A percentile compares a stretch with the other conserved stretches of the same genome.
These are phyloP conservation scores for Colletotrichum sp. DNA, from an alignment of 2,329 filamentous ascomycete genomes.

Conservation along the genomic window DNA sequence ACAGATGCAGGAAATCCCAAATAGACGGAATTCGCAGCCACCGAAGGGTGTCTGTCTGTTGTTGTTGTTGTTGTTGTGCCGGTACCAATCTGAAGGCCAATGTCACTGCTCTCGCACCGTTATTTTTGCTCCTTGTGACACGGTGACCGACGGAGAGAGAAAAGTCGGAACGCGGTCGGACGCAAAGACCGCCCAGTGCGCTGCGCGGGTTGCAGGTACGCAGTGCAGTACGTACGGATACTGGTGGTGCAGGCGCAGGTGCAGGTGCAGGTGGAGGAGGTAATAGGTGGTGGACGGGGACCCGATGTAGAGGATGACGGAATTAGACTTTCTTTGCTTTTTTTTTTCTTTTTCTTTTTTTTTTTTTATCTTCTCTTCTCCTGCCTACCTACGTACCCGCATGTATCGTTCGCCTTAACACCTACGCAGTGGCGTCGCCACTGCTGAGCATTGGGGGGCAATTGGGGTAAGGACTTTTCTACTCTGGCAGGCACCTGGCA, in stretches of 20 bases:
- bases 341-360: not conserved
- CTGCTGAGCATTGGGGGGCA: not conserved
- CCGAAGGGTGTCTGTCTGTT: not conserved
- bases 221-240: not conserved
- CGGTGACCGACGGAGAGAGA: not conserved
- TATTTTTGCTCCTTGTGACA: not conserved
- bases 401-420: not conserved
- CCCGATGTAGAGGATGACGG: not conserved
- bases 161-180: conserved; percentile 2
- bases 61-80: not conserved
- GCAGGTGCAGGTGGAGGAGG: not conserved
- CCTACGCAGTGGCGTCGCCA: not conserved
- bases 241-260: not conserved
- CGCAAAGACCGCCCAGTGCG: not conserved
- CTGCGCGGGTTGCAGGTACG: not conserved
- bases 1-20: not conserved
- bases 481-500: not conserved
- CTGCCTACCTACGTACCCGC: not conserved
- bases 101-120: not conserved
- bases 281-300: not conserved
- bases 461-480: not conserved
- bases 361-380: not conserved
- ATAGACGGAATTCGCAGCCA: not conserved
- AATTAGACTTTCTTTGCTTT: not conserved
- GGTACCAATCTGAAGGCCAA: not conserved